phyloP scores from a whole-genome alignment of 2,329 filamentous ascomycete genomes.

The Microcera coccophila region DNA sequence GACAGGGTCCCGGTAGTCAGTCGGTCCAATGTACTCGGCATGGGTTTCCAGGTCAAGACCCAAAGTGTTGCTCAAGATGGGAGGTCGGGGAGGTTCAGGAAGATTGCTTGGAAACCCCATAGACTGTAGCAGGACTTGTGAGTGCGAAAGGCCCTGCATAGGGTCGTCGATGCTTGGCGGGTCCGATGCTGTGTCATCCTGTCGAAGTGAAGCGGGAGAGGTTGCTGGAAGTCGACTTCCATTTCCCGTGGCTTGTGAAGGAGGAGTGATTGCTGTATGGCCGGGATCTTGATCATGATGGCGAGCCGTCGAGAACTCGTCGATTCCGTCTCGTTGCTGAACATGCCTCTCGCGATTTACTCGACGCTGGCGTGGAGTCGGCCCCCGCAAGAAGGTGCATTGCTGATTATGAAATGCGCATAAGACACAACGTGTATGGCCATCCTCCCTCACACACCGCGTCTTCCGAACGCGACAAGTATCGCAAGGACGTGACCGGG shows the following conservation, averaged over 20 bases:
- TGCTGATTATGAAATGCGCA: slow-evolving; percentile 65
- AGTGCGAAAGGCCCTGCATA: slow-evolving; percentile 9
- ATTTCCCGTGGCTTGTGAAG: slow-evolving; percentile 3
- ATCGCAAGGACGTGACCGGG: slow-evolving; percentile 51
- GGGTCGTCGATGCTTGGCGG: slow-evolving; percentile 20
- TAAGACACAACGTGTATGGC: slow-evolving; percentile 56
- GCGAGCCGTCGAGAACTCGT: slow-evolving; percentile 9
- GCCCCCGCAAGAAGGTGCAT: slow-evolving; percentile 57
- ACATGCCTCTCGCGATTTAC: slow-evolving; percentile 19
- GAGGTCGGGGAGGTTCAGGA: slow-evolving; percentile 21
- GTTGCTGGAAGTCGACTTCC: slow-evolving; percentile 8
- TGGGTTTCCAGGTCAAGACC: slow-evolving; percentile 57
- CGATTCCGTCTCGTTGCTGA: slow-evolving; percentile 14
- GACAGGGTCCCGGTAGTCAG: slow-evolving; percentile 55
- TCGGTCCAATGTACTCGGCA: slow-evolving; percentile 57
- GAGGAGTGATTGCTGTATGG: slow-evolving; percentile 2
- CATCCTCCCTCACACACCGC: slow-evolving; percentile 61
- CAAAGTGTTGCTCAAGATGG: slow-evolving; percentile 41
- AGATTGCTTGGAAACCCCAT: slow-evolving; percentile 13
- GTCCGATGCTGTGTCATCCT: slow-evolving; percentile 23
- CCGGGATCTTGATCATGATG: slow-evolving; percentile 3
- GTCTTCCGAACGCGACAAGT: slow-evolving; percentile 63
- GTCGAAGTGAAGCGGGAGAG: slow-evolving; percentile 21
- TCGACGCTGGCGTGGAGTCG: slow-evolving; percentile 30
- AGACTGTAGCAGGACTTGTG: slow-evolving; percentile 13